Conservation (phyloP, 371 early-diverging fungal species). For the Actinomortierella ambigua region DNA sequence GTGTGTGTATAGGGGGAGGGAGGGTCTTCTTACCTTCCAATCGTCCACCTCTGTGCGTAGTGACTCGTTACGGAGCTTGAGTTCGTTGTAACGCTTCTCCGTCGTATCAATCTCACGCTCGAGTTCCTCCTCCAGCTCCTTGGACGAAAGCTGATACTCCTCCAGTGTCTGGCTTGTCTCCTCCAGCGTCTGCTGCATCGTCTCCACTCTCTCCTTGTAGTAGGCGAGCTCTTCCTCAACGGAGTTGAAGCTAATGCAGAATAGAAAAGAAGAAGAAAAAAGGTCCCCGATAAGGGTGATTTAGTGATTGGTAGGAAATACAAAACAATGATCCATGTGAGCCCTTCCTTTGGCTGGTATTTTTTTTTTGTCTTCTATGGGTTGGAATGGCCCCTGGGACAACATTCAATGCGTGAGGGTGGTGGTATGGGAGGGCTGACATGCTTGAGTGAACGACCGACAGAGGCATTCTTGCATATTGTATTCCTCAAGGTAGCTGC, state of each 20-base stretch:
- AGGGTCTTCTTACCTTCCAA: slow-evolving; percentile 63
- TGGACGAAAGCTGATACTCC: slow-evolving; percentile 65
- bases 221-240: slow-evolving; percentile 64
- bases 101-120: slow-evolving; percentile 66
- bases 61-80: slow-evolving; percentile 62
- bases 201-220: slow-evolving; percentile 55
- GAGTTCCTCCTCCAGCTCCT: slow-evolving; percentile 68
- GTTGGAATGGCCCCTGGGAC: too few species aligned
- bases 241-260: slow-evolving; percentile 44
- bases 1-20: not conserved
- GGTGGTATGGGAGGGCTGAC: too few species aligned
- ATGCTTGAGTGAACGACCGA: too few species aligned
- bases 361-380: too few species aligned
- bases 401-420: too few species aligned
- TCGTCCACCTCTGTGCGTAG: slow-evolving; percentile 68
- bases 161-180: slow-evolving; percentile 65
- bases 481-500: too few species aligned
- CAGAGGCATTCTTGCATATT: too few species aligned
- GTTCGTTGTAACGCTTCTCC: slow-evolving; percentile 63
- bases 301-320: not conserved
- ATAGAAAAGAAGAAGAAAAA: not conserved
- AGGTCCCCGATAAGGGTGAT: not conserved
- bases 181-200: slow-evolving; percentile 54
- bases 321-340: not conserved
- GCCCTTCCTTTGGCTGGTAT: slow-evolving; percentile 1